Percentiles rank a stretch among this genome's conserved stretches.
These are phyloP conservation scores for Fusarium guadeloupense DNA, from an alignment of 2,329 filamentous ascomycete genomes.

Conservation along the genomic window DNA sequence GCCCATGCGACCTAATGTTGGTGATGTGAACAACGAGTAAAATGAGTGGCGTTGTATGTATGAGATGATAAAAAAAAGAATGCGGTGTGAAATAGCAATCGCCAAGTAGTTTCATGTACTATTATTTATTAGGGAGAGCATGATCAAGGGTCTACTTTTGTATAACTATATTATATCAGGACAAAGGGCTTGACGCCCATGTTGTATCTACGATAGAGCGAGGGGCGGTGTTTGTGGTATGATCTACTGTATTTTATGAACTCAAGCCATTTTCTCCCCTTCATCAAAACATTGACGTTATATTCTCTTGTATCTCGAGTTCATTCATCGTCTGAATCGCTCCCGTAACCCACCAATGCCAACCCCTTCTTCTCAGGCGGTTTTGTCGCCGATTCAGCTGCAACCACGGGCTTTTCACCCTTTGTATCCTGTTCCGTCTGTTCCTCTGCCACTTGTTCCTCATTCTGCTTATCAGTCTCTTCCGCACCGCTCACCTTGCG, in stretches of 20 bases:
- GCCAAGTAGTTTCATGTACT: slow-evolving; percentile 34
- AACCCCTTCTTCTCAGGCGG: slow-evolving; percentile 41
- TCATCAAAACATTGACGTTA: slow-evolving; percentile 5
- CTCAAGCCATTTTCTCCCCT: slow-evolving; percentile 32
- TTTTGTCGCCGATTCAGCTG: not conserved
- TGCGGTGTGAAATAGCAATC: not conserved
- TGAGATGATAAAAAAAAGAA: not conserved
- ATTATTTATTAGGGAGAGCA: slow-evolving; percentile 20
- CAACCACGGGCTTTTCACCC: slow-evolving; percentile 15
- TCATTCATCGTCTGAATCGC: slow-evolving; percentile 58
- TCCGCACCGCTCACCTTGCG: slow-evolving; percentile 38
- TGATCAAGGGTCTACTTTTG: slow-evolving; percentile 28
- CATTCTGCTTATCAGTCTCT: slow-evolving; percentile 14
- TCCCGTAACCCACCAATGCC: slow-evolving; percentile 63
- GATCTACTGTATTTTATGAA: slow-evolving; percentile 27
- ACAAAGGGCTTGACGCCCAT: slow-evolving; percentile 10
- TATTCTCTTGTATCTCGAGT: not conserved
- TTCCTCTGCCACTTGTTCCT: slow-evolving; percentile 21
- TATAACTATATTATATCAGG: slow-evolving; percentile 38
- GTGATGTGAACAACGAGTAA: slow-evolving; percentile 51
- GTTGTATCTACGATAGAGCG: slow-evolving; percentile 34
- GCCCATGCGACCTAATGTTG: slow-evolving; percentile 54
- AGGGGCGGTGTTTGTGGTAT: slow-evolving; percentile 19
- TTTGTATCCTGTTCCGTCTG: slow-evolving; percentile 14
- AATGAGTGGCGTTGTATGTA: not conserved